phyloP scores from a whole-genome alignment of 768 basidiomycete species.

The Rhodotorula diobovata region DNA sequence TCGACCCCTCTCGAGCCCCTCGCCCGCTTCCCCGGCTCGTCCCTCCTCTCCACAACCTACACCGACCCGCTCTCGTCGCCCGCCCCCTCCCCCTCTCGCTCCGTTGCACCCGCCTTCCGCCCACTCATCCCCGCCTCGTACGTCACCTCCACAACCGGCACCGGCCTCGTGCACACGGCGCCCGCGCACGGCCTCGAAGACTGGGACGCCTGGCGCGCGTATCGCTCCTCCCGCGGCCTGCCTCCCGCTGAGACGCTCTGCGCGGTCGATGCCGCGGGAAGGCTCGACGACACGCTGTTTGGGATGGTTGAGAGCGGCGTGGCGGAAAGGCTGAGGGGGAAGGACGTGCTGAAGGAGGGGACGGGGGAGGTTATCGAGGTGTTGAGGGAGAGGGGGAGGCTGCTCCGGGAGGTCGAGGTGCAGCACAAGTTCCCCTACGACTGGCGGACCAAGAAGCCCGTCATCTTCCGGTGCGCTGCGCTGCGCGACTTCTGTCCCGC shows the following conservation, averaged over 20 bases:
- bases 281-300: constrained; percentile 60
- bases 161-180: constrained; percentile 90
- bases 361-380: constrained; percentile 63
- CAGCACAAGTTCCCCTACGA: constrained; percentile 92
- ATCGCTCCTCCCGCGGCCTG: constrained; percentile 46
- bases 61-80: constrained; percentile 57
- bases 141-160: constrained; percentile 82
- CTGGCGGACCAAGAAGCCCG: constrained; percentile 88
- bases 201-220: constrained; percentile 62
- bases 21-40: constrained; percentile 48
- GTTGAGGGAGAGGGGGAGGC: constrained; percentile 54
- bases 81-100: constrained; percentile 40
- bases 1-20: constrained; percentile 44
- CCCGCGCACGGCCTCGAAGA: constrained; percentile 94
- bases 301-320: constrained; percentile 53
- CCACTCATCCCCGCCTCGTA: constrained; percentile 64
- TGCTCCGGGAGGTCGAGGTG: constrained; percentile 66
- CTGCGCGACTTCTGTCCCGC: not conserved
- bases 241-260: constrained; percentile 58
- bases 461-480: constrained; percentile 72
- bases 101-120: constrained; percentile 45
- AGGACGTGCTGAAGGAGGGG: constrained; percentile 70
- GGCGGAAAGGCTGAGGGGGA: constrained; percentile 57
- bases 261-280: constrained; percentile 74
- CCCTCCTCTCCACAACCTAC: constrained; percentile 62